Evolutionary conservation across 495 filamentous ascomycete species (phyloP), one percentile per base, ranked within the genome.

Genomic region (Neurospora sp.): DNA sequence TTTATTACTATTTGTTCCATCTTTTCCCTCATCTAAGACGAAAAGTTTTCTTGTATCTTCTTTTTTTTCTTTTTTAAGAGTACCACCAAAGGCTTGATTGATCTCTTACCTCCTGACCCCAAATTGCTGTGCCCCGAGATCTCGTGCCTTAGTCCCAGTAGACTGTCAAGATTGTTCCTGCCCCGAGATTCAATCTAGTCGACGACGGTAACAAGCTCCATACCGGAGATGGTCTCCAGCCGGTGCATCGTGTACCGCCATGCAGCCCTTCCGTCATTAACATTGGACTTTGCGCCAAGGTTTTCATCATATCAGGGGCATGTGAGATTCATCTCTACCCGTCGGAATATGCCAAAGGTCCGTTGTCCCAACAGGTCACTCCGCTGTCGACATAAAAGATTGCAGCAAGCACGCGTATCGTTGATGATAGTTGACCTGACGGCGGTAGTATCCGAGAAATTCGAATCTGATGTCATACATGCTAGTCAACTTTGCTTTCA

Each of bases 41-140:
- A 35, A 5, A 66, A 5, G 54, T 66, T 31, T 18, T 49, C 42
- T 38, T 72, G 70, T 70, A 66, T 39, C 37, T 46, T 54, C 70
- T 73, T 71, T 38, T 70, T 70, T 72, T 10, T 20, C 5, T 62
- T 38, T 41, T 42, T 39, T 71, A 70, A 75, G 69, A 73, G 60
- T 54, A 70, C 23, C 46, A 42, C 42, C 54, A 70, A 73, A 74
- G 73, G 75, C 69, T 76, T 76, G 75, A 75, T 76, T 75, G 74
- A 75, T 72, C 72, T 73, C 54, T 35, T 66, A 37, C 54, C 14
- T 66, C 23, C 7, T 35, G 54, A 16, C 7, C 46, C 27, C 23
- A 66, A 35, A 31, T 66, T 8, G 27, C 6, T 66, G 27, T 35
- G 54, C 27, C 27, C 5, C 14, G 7, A 35, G 54, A 18, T 5